Evolutionary conservation across 1,284 basidiomycete genomes (phyloP).

Genomic region (Phaffia rhodozyma): DNA sequence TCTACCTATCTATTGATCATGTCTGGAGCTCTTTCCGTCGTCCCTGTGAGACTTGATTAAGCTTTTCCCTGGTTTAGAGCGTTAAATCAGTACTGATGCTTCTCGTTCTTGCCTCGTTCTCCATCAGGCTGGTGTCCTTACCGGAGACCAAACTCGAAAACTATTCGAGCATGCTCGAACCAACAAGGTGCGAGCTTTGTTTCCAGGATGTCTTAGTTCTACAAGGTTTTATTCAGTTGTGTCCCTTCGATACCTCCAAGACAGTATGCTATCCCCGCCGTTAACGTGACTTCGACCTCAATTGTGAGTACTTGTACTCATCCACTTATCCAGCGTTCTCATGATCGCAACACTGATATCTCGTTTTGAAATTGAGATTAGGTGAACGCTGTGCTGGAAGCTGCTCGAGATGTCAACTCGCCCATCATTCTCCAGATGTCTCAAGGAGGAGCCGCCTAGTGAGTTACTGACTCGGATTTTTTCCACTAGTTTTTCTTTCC

Average conservation of each 20-base stretch:
- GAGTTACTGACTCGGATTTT: neutral
- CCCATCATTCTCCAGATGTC: conserved; percentile 98
- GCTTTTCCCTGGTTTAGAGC: neutral
- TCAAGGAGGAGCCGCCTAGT: conserved; percentile 85
- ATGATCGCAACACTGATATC: neutral
- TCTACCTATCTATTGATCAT: neutral
- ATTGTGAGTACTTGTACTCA: neutral
- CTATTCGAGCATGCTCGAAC: conserved; percentile 30
- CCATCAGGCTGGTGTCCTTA: conserved; percentile 64
- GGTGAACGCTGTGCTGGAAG: conserved; percentile 79
- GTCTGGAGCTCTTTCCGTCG: conserved; percentile 30
- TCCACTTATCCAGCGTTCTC: neutral
- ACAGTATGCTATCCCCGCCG: conserved; percentile 18
- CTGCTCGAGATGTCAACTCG: conserved; percentile 82
- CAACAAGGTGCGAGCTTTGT: conserved; percentile 46
- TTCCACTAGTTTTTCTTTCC: conserved; percentile 40
- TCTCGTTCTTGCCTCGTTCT: neutral
- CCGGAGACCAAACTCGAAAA: conserved; percentile 74
- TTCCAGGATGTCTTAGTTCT: neutral
- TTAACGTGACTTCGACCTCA: conserved; percentile 50
- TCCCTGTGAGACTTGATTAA: conserved; percentile 26
- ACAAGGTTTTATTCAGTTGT: neutral
- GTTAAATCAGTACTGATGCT: neutral
- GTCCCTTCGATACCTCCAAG: neutral
- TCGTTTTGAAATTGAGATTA: conserved; percentile 48